phyloP scores from a whole-genome alignment of 108 stramenopile species.

The Discostella stelligeroides region DNA sequence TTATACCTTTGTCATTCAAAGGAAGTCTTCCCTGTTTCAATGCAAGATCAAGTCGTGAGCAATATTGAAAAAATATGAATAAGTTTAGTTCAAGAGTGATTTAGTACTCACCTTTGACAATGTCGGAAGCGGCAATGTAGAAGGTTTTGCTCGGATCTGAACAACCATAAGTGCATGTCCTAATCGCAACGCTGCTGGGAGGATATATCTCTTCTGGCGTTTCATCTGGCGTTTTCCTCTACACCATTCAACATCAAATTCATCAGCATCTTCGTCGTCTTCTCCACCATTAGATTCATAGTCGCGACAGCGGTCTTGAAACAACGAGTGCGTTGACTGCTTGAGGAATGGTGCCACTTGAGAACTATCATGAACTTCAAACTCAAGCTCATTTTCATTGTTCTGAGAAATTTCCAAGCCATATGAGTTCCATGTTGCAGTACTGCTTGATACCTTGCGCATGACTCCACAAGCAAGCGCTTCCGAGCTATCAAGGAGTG shows the following conservation, averaged over 20 bases:
- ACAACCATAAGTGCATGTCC: constrained; percentile 70
- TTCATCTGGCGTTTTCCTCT: constrained; percentile 33
- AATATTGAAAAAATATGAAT: neutral
- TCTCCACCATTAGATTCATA: neutral
- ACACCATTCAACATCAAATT: constrained; percentile 23
- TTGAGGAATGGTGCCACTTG: constrained; percentile 78
- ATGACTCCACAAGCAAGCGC: constrained; percentile 77
- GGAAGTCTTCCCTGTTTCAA: constrained; percentile 71
- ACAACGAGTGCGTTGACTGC: constrained; percentile 51
- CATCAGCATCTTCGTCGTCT: constrained; percentile 34
- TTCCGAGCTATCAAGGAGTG: constrained; percentile 82
- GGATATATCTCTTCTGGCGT: constrained; percentile 15
- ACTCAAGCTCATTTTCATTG: constrained; percentile 28
- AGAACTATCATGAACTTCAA: constrained; percentile 67
- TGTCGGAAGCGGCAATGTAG: constrained; percentile 78
- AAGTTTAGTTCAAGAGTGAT: constrained; percentile 1
- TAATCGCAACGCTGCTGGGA: constrained; percentile 73
- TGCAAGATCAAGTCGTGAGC: neutral
- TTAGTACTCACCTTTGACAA: constrained; percentile 65
- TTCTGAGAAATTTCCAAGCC: constrained; percentile 60
- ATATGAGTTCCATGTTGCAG: constrained; percentile 72
- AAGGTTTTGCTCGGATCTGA: constrained; percentile 73
- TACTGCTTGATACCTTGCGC: constrained; percentile 55
- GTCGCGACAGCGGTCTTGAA: constrained; percentile 25
- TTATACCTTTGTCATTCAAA: constrained; percentile 67